Base-by-base conservation (phyloP, 2,329 filamentous ascomycete species). In the Alternaria infectoria region DNA sequence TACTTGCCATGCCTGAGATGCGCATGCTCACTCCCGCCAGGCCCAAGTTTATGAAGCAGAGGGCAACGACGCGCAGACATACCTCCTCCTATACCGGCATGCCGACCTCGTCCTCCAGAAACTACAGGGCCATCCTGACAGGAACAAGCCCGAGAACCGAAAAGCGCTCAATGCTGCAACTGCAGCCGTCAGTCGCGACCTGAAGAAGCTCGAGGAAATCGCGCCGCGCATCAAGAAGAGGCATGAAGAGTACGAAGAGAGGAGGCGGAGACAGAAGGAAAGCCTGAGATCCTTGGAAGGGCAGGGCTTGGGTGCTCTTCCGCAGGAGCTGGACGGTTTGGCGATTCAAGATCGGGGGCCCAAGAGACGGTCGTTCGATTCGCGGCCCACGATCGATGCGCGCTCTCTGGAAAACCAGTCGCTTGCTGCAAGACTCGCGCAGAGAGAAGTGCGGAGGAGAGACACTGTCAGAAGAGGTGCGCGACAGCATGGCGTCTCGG, bases 61-160 rank as follows among this genome's bases (percentile, higher is more conserved):
- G 80, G 90, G 91, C 73, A 94, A 97, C 80, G 89, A 93, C 68
- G 89, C 93, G 72, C 91, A 96, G 75, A 92, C 95, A 5, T 99
- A 97, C 79, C 87, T 97, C 58, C 89, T 98, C 62, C 87, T 97
- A n/a, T 93, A 96, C 77, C 90, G 96, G 70, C 93, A 97, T 81
- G 93, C 93, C 10, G 86, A 90, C 57, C 88, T 99, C n/a, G 88
- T 97, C 23, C 83, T 97, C 26, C 87, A 93, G 7, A 86, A 91
- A 57, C 84, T 99, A 9, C 86, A 88, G 0, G 86, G 83, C 2
- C 96, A 98, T 72, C 93, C 95, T 2, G 89, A 96, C 59, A 88
- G 88, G 49, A 90, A 87, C 69, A 86, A 88, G 8, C 85, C 88
- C 10, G 88, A 90, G 36, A 86, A 86, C 67, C 84, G 84, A 59